Evolutionary conservation across 1,139 yeast species (phyloP).

Genomic region (Saccharomyces hybrid): DNA sequence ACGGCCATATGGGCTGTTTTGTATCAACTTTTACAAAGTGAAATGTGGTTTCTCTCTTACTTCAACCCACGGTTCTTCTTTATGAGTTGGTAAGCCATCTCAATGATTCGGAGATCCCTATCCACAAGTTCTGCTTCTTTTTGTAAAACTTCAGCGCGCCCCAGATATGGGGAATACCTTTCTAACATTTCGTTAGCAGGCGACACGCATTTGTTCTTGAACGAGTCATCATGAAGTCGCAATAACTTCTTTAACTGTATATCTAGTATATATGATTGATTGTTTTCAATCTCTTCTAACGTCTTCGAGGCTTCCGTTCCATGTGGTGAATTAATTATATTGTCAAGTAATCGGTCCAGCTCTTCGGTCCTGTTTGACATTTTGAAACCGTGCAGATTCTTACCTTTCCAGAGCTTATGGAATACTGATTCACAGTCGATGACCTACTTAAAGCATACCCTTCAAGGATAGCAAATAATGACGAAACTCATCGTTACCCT

Average conservation of each 20-base stretch:
- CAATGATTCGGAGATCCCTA: conserved; percentile 32
- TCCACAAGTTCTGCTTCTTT: conserved; percentile 29
- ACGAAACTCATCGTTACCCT: neutral
- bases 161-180: conserved; percentile 12
- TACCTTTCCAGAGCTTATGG: neutral
- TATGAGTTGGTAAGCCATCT: conserved; percentile 27
- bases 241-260: conserved; percentile 26
- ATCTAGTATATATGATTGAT: conserved; percentile 22
- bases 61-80: conserved; percentile 15
- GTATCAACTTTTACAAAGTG: neutral
- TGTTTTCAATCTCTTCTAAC: conserved; percentile 24
- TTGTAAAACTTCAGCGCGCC: conserved; percentile 21
- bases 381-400: neutral
- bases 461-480: neutral
- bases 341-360: conserved; percentile 17
- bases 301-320: conserved; percentile 22
- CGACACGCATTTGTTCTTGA: conserved; percentile 19
- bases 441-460: neutral
- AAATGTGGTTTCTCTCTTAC: neutral
- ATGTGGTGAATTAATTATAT: conserved; percentile 16
- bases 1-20: no score
- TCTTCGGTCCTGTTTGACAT: conserved; percentile 8
- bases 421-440: neutral
- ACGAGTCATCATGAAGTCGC: conserved; percentile 23
- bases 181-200: conserved; percentile 20